phyloP scores from a whole-genome alignment of 208 protist species.

The Leishmania major region DNA sequence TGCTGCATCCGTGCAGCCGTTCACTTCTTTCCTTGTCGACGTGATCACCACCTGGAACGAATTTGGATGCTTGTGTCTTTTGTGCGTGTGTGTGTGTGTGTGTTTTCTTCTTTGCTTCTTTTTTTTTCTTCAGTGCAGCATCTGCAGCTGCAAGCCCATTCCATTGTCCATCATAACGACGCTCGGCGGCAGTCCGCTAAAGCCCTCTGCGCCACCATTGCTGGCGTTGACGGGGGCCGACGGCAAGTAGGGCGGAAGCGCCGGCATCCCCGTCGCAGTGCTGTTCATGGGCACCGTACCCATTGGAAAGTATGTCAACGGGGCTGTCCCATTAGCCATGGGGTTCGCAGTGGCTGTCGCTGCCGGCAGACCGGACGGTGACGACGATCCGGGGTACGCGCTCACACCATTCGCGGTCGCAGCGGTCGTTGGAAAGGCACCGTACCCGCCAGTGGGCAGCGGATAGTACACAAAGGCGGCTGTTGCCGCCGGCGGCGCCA shows the following conservation, averaged over 20 bases:
- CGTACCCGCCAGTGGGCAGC: slow-evolving; percentile 9
- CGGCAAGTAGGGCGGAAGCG: slow-evolving; percentile 8
- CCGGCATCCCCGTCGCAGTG: slow-evolving; percentile 1
- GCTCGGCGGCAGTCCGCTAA: slow-evolving; percentile 4
- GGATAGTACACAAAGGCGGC: slow-evolving; percentile 26
- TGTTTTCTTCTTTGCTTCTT: not conserved
- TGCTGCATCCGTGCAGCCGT: not conserved
- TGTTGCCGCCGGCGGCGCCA: not conserved
- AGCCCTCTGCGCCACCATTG: not conserved
- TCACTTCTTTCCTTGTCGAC: not conserved
- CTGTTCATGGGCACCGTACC: not conserved
- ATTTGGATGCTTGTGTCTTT: not conserved
- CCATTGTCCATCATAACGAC: slow-evolving; percentile 9
- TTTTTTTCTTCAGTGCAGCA: slow-evolving; percentile 10
- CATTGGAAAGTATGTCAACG: slow-evolving; percentile 11
- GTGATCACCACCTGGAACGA: not conserved
- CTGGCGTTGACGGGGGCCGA: not conserved
- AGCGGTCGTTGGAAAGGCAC: not conserved
- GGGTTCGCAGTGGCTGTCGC: not conserved
- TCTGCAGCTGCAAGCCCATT: slow-evolving; percentile 20
- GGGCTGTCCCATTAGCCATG: not conserved
- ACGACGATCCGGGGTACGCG: not conserved
- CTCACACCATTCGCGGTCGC: not conserved
- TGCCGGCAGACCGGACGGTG: not conserved
- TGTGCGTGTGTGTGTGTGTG: not conserved